Base-by-base conservation (phyloP, 2,329 filamentous ascomycete species). In the Pseudohalonectria lignicola region DNA sequence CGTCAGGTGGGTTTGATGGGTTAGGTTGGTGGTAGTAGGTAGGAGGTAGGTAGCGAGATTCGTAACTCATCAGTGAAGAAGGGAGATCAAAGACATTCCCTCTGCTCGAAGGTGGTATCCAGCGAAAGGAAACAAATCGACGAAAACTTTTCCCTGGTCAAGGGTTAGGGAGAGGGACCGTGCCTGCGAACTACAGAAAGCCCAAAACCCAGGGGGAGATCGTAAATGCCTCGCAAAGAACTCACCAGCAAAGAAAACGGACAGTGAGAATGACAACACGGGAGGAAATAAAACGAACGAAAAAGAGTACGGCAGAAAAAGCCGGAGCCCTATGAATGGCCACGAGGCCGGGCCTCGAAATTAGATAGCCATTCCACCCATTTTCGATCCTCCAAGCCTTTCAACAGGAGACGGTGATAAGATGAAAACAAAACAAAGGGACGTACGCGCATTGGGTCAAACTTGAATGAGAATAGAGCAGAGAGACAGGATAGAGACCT, bases 91-190 rank as follows among this genome's bases (percentile, higher is more conserved):
- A 45, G 16, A 43, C 44, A 44, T 39, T 45, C 43, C 40, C 41
- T 45, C 47, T 47, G 46, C 44, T 45, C 44, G 45, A 46, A n/a
- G 37, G 45, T 47, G 50, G 49, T 52, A 53, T 53, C 52, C 49
- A 49, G 48, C 42, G 47, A 42, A 45, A 33, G 45, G 41, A 46
- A 45, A 35, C 40, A 47, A 49, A 49, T 43, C 39, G 42, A 41
- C 36, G 39, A 46, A 30, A 49, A 35, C 39, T 45, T 49, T 38
- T 38, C 21, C 36, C 25, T 20, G 15, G 31, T 34, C 31, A 34
- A 37, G 37, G 31, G n/a, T n/a, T n/a, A n/a, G n/a, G 37, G n/a
- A 26, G 8, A 12, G 12, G 8, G 9, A 21, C 29, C 20, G 32
- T 38, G 36, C 36, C 28, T 38, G 36, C 36, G 20, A 25, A 32